Conservation (phyloP, 805 yeast species). For the Metschnikowia orientalis region DNA sequence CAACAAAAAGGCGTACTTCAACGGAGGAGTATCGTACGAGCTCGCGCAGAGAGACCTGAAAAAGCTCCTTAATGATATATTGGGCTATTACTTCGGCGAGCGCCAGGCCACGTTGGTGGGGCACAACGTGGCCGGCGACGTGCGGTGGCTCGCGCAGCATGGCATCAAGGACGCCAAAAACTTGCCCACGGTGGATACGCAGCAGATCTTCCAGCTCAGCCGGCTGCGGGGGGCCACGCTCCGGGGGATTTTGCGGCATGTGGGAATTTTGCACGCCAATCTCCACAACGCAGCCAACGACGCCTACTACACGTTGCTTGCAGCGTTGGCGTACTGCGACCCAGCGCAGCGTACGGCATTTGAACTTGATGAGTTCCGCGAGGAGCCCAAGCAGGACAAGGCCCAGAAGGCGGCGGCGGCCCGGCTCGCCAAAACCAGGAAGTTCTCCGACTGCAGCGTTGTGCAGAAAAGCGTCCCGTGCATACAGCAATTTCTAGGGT, state of each 20-base stretch:
- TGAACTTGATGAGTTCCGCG: constrained; percentile 14
- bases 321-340: constrained; percentile 23
- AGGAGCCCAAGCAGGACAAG: background rate
- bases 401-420: constrained; percentile 2
- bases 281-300: constrained; percentile 30
- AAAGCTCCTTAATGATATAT: constrained; percentile 9
- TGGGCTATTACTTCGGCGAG: constrained; percentile 16
- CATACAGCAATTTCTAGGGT: background rate
- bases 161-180: constrained; percentile 10
- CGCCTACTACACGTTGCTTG: constrained; percentile 26
- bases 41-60: constrained; percentile 12
- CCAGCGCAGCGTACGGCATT: constrained; percentile 17
- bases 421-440: constrained; percentile 2
- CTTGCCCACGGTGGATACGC: constrained; percentile 20
- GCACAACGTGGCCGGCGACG: constrained; percentile 17
- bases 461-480: background rate
- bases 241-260: constrained; percentile 19
- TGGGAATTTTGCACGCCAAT: constrained; percentile 22
- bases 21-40: constrained; percentile 22
- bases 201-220: constrained; percentile 15
- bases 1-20: constrained; percentile 19
- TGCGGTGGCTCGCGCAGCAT: constrained; percentile 13
- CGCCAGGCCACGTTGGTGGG: constrained; percentile 20
- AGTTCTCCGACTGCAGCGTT: constrained; percentile 1
- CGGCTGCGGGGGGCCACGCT: constrained; percentile 19